Conservation (phyloP, 805 yeast genomes). For the Millerozyma miso region DNA sequence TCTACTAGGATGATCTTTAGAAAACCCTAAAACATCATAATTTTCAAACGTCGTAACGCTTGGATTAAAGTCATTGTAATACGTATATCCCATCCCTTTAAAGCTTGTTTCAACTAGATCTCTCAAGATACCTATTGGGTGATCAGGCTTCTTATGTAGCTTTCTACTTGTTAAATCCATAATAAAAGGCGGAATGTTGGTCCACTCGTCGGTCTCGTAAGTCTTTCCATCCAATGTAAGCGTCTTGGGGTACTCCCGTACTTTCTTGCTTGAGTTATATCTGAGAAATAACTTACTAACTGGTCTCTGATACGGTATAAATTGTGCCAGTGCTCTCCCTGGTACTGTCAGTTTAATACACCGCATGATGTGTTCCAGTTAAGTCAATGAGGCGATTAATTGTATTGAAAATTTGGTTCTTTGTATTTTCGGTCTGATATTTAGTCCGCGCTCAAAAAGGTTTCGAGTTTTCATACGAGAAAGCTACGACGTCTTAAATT, state of each 20-base stretch:
- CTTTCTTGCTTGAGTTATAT: neutral
- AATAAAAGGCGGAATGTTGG: constrained; percentile 80
- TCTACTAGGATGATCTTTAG: constrained; percentile 89
- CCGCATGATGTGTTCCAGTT: neutral
- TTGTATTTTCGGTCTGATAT: too few species aligned
- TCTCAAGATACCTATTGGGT: constrained; percentile 87
- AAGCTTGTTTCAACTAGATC: constrained; percentile 68
- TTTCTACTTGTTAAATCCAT: constrained; percentile 63
- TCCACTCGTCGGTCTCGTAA: constrained; percentile 69
- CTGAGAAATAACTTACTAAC: neutral
- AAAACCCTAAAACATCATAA: constrained; percentile 90
- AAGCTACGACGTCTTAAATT: too few species aligned
- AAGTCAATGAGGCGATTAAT: too few species aligned
- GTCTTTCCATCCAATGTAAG: constrained; percentile 44
- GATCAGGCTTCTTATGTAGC: constrained; percentile 67
- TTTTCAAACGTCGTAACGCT: constrained; percentile 79
- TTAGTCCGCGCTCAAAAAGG: too few species aligned
- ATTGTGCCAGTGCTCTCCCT: neutral
- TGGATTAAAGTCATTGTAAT: constrained; percentile 77
- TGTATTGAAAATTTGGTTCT: too few species aligned
- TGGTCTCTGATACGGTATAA: neutral
- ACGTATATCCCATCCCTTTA: constrained; percentile 63
- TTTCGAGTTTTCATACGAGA: too few species aligned
- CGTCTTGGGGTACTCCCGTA: constrained; percentile 20
- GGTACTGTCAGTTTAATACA: neutral